phyloP scores from a whole-genome alignment of 2,329 filamentous ascomycete species.

The Diplodia intermedia region DNA sequence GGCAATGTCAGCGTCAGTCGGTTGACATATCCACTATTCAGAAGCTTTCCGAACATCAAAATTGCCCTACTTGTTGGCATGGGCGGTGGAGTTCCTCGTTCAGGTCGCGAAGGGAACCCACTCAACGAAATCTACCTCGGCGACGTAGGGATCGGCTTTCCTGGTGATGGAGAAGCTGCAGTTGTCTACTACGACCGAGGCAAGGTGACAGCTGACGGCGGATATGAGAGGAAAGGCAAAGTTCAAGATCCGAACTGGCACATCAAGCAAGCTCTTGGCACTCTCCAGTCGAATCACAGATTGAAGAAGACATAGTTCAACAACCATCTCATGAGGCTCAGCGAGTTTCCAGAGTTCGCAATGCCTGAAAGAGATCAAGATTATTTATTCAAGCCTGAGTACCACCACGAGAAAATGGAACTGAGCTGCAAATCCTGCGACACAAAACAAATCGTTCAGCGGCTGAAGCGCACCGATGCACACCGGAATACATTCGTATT shows the following conservation, averaged over 20 bases:
- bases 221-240: slow-evolving; percentile 35
- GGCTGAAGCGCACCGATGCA: neutral
- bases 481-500: neutral
- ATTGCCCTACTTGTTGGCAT: slow-evolving; percentile 40
- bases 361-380: slow-evolving; percentile 3
- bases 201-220: slow-evolving; percentile 33
- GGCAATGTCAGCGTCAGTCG: neutral
- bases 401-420: neutral
- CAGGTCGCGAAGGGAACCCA: neutral
- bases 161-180: slow-evolving; percentile 34
- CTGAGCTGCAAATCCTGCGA: neutral
- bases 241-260: slow-evolving; percentile 27
- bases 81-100: slow-evolving; percentile 38
- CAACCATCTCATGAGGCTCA: slow-evolving; percentile 9
- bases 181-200: slow-evolving; percentile 40
- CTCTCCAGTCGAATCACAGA: slow-evolving; percentile 11
- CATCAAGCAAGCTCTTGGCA: slow-evolving; percentile 11
- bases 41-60: slow-evolving; percentile 35
- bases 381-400: neutral
- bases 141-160: slow-evolving; percentile 40
- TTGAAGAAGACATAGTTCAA: neutral
- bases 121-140: slow-evolving; percentile 39
- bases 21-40: neutral
- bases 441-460: neutral
- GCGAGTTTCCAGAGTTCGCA: neutral